Evolutionary conservation across 352 stramenopile species (phyloP).

Genomic region (Phytophthora ramorum): DNA sequence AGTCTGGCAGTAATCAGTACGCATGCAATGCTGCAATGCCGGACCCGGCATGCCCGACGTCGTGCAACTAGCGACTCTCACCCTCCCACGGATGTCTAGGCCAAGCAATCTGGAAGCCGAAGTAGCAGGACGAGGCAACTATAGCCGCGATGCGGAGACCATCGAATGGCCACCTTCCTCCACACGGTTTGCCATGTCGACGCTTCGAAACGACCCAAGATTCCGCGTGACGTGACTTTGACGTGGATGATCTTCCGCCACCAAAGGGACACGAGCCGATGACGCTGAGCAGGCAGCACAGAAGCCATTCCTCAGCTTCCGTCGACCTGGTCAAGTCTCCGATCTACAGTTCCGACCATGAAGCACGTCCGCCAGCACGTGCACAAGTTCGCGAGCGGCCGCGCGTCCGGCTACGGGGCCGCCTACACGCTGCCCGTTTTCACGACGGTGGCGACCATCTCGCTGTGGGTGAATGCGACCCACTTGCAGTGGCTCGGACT

Average conservation of each 20-base stretch:
- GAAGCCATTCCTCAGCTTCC: slow-evolving; percentile 22
- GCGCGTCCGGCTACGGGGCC: slow-evolving; percentile 20
- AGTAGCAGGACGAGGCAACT: not conserved
- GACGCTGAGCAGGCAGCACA: not conserved
- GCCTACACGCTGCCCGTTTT: slow-evolving; percentile 34
- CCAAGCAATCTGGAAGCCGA: not conserved
- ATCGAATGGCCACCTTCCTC: slow-evolving; percentile 8
- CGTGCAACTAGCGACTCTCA: slow-evolving; percentile 22
- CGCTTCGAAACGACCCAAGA: slow-evolving; percentile 1
- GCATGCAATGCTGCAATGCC: not conserved
- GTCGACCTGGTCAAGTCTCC: not conserved
- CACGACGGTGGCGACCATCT: slow-evolving; percentile 13
- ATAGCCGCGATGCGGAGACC: not conserved
- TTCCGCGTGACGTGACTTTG: slow-evolving; percentile 7
- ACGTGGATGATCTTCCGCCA: slow-evolving; percentile 8
- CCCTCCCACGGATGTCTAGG: slow-evolving; percentile 18
- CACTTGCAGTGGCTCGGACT: slow-evolving; percentile 36
- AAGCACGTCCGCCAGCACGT: slow-evolving; percentile 28
- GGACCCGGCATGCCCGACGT: not conserved
- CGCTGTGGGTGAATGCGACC: slow-evolving; percentile 38
- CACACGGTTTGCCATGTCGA: not conserved
- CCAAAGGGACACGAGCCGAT: slow-evolving; percentile 23
- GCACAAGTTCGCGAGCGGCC: slow-evolving; percentile 17
- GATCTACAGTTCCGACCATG: slow-evolving; percentile 10
- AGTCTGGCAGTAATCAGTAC: not conserved